Conservation (phyloP, 2,329 filamentous ascomycete genomes). For the Paecilomyces sp. region DNA sequence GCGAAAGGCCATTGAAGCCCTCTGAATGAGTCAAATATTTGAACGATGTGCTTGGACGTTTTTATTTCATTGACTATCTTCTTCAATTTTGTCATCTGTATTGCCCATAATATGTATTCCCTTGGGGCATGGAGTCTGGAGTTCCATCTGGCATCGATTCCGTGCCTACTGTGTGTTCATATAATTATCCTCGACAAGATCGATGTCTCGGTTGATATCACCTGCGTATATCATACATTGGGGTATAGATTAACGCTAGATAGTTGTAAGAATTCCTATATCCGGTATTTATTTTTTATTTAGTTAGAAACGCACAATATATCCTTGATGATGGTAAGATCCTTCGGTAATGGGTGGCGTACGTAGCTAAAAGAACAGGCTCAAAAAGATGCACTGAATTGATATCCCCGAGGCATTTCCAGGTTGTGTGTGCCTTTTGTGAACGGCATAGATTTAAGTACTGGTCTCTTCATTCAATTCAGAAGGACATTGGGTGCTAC, state of each 20-base stretch:
- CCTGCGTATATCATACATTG: not conserved
- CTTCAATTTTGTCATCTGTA: conserved; percentile 1
- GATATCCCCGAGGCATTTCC: too few relatives aligned
- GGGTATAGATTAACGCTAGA: not conserved
- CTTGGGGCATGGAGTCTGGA: not conserved
- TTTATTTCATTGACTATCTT: not conserved
- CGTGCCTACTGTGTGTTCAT: not conserved
- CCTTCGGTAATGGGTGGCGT: too few relatives aligned
- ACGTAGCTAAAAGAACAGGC: too few relatives aligned
- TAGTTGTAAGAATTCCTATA: not conserved
- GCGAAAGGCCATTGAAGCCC: conserved; percentile 48
- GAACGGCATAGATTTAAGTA: too few relatives aligned
- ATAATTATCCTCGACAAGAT: not conserved
- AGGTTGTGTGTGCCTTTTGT: too few relatives aligned
- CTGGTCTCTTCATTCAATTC: too few relatives aligned
- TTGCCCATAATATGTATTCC: not conserved
- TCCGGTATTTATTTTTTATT: not conserved
- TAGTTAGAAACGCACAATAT: too few relatives aligned
- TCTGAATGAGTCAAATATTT: conserved; percentile 28
- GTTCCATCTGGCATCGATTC: not conserved
- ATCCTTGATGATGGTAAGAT: too few relatives aligned
- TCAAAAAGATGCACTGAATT: too few relatives aligned
- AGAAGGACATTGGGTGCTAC: too few relatives aligned
- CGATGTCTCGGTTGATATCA: not conserved
- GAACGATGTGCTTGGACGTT: not conserved